Evolutionary conservation across 345 rosid species (phyloP), one percentile per base, ranked within the genome.

Genomic region (Cardamine occulta): DNA sequence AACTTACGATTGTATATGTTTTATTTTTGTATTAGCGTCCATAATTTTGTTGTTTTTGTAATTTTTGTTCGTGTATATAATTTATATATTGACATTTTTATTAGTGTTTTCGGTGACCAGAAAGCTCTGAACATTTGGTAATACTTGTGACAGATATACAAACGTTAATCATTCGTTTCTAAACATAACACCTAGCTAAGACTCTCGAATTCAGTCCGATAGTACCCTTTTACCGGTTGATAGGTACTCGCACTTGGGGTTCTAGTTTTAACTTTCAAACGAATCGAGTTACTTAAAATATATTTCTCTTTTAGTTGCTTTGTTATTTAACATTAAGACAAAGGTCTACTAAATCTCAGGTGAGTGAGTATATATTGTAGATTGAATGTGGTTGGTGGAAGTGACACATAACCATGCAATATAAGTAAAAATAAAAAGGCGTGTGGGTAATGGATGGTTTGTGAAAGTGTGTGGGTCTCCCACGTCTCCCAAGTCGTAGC

Each of bases 391-490:
- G 77, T 78, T 48, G 77, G 72, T 78, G 63, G 73, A 66, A 72
- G 49, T 78, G 73, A 72, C 77, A 72, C 72, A 77, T 77, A 65
- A 71, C 37, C 28, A 71, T 57, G 76, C 61, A 65, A 53, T 61
- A 70, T 7, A 57, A 52, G 55, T 61, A 34, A 69, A 76, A 63
- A 55, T 18, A 7, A 69, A 76, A 63, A 45, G 18, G 66, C 60
- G 80, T 55, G 72, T 77, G 76, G 12, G 61, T 34, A 71, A 52
- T 53, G 55, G 44, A 39, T 72, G 63, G 32, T 48, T 64, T 71
- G 63, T 57, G 76, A 39, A 70, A 70, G 70, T 69, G 75, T 76
- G 80, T 53, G 71, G 76, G 80, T 77, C 80, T 77, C 42, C 63
- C 75, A 61, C 69, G 57, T 65, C 57, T 65, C 66, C 53, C 73